Base-by-base conservation (phyloP, 352 stramenopile species). In the Elongisporangium prolatum region DNA sequence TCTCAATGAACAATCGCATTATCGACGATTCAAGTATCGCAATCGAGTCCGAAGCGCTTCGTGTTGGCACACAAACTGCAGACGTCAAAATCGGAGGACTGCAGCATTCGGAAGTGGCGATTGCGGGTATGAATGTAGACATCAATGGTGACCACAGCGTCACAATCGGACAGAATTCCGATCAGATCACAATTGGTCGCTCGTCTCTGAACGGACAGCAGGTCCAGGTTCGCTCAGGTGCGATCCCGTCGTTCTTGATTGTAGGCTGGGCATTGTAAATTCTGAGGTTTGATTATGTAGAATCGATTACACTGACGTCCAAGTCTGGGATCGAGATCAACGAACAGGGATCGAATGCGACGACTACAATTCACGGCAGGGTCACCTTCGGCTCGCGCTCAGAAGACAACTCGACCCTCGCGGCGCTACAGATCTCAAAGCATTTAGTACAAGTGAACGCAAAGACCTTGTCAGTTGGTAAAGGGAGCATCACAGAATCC, bases 1-100 rank as follows among this genome's bases (percentile, higher is more conserved):
- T 88, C 18, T 71, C 65, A 16, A 68, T 90, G 34, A 66, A 72
- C 63, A 90, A 88, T 22, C 52, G 59, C 17, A 76, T 60, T 5
- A 57, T 40, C 5, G 77, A 64, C 7, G 64, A 52, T 11, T 87
- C 80, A 9, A 63, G 64, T 16, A 54, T 88, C 5, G 55, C 51
- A 2, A 17, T 88, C 21, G 69, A 83, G 24, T 88, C 80, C 4
- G 74, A 75, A 6, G 59, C 65, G 37, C 50, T 89, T 16, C 50
- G 48, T 3, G 28, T 84, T 16, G 75, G 74, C n/a, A 63, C 60
- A 20, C 63, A 60, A 11, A 60, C 75, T 34, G 55, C 63, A n/a
- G 61, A 48, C 20, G 56, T 84, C 49, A 59, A 63, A 48, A 52
- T 84, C 4, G 75, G 75, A 13, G 61, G 66, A 25, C 3, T 59